Evolutionary conservation across 179 eudicot genomes (phyloP).

Genomic region (Spergularia azorica): DNA sequence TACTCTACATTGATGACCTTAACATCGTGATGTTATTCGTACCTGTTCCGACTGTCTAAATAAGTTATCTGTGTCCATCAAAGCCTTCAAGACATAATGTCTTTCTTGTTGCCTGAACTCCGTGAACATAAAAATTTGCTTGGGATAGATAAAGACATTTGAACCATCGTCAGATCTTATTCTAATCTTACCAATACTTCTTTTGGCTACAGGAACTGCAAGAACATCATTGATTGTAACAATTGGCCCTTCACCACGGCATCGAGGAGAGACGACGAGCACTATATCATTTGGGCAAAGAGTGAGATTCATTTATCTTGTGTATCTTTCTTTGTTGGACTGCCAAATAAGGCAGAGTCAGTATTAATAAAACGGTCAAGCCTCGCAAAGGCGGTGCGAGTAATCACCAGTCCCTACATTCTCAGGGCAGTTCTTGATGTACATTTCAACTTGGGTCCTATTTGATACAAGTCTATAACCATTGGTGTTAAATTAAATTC

Average conservation of each 20-base stretch:
- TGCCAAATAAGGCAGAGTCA: not conserved
- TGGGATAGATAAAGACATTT: not conserved
- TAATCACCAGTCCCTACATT: too few species aligned
- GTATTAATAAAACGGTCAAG: too few species aligned
- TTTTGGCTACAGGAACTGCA: slow-evolving; percentile 71
- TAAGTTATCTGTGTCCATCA: not conserved
- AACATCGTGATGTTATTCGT: not conserved
- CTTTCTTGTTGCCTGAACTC: slow-evolving; percentile 8
- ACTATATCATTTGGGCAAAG: slow-evolving; percentile 98
- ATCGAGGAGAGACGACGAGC: slow-evolving; percentile 96
- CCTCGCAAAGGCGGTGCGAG: too few species aligned
- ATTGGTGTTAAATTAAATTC: too few species aligned
- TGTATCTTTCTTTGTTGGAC: not conserved
- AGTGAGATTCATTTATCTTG: slow-evolving; percentile 50
- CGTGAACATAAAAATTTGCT: not conserved
- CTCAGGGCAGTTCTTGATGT: too few species aligned
- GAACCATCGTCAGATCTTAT: not conserved
- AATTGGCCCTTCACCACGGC: slow-evolving; percentile 97
- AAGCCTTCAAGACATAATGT: slow-evolving; percentile 3
- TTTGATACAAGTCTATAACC: too few species aligned
- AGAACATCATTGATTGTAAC: slow-evolving; percentile 94
- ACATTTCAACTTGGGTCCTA: too few species aligned
- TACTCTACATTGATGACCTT: not conserved
- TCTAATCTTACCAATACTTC: slow-evolving; percentile 13
- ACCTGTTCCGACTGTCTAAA: not conserved